phyloP scores from a whole-genome alignment of 2,329 filamentous ascomycete genomes.

The Diaporthe sp. region DNA sequence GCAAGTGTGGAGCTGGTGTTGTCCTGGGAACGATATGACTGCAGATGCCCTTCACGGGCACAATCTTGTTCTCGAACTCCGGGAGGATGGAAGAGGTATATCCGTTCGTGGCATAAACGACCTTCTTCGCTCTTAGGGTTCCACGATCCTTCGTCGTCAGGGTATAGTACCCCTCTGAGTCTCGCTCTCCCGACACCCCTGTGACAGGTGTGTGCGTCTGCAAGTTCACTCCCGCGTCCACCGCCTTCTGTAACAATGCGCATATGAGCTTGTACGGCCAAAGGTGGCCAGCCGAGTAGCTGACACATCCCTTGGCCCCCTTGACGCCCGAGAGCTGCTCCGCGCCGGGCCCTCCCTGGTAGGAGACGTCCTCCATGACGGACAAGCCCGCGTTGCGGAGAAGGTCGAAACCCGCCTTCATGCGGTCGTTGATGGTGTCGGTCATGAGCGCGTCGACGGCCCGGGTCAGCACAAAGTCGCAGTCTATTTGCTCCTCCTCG shows the following conservation, averaged over 20 bases:
- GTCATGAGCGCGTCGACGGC: constrained; percentile 52
- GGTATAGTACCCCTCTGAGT: constrained; percentile 35
- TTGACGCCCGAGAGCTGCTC: constrained; percentile 49
- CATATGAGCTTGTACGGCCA: constrained; percentile 48
- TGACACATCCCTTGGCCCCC: constrained; percentile 47
- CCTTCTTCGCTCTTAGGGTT: constrained; percentile 36
- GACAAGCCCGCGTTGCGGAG: constrained; percentile 43
- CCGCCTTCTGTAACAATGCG: constrained; percentile 39
- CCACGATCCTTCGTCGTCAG: constrained; percentile 36
- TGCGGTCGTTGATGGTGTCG: constrained; percentile 35
- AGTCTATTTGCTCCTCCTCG: constrained; percentile 52
- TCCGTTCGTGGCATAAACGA: constrained; percentile 48
- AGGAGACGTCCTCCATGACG: constrained; percentile 43
- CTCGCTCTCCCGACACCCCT: constrained; percentile 35
- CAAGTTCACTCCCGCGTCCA: constrained; percentile 41
- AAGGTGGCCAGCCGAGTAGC: constrained; percentile 43
- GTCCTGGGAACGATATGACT: constrained; percentile 35
- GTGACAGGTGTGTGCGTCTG: constrained; percentile 43
- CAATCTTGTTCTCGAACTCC: constrained; percentile 44
- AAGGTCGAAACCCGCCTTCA: constrained; percentile 44
- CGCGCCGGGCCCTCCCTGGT: constrained; percentile 41
- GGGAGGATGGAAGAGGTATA: constrained; percentile 47
- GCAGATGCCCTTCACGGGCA: constrained; percentile 46
- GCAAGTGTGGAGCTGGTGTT: constrained; percentile 32
- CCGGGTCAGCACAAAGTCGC: constrained; percentile 54